Conservation (phyloP, 1,284 basidiomycete species). For the Flammula alnicola region DNA sequence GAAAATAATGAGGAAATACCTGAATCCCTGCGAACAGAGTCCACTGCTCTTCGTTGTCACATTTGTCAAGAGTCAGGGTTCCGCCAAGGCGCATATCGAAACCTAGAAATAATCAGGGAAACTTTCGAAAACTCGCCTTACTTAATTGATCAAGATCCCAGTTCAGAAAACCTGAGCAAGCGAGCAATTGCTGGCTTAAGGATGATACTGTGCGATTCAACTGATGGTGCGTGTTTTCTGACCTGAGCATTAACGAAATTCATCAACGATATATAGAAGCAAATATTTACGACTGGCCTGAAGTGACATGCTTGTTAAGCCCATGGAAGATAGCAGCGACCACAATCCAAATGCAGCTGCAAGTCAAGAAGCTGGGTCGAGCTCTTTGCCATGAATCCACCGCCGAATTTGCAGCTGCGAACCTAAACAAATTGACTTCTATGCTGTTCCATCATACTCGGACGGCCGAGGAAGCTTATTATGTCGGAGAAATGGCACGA, state of each 20-base stretch:
- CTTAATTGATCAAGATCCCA: conserved; percentile 43
- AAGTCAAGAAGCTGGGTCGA: conserved; percentile 71
- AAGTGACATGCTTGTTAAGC: conserved; percentile 66
- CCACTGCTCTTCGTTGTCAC: conserved; percentile 53
- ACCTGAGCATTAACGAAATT: background rate
- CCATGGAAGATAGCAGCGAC: conserved; percentile 84
- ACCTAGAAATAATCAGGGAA: conserved; percentile 67
- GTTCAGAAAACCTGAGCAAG: conserved; percentile 56
- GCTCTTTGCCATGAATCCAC: conserved; percentile 61
- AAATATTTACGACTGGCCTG: conserved; percentile 63
- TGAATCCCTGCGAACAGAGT: conserved; percentile 50
- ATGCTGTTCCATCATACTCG: conserved; percentile 73
- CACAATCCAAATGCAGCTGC: conserved; percentile 75
- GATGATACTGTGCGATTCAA: conserved; percentile 62
- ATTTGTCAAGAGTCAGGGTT: conserved; percentile 68
- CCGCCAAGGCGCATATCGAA: conserved; percentile 71
- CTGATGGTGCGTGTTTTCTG: conserved; percentile 43
- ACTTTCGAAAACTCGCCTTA: conserved; percentile 69
- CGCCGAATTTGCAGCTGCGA: conserved; percentile 54
- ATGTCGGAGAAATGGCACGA: conserved; percentile 76
- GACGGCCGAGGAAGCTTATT: conserved; percentile 76
- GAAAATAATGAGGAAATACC: conserved; percentile 64
- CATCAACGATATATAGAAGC: conserved; percentile 34
- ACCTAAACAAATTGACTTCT: conserved; percentile 65
- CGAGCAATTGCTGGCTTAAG: conserved; percentile 68